Conservation (phyloP, 176 grass and related monocot species). For the Avena sativa region DNA sequence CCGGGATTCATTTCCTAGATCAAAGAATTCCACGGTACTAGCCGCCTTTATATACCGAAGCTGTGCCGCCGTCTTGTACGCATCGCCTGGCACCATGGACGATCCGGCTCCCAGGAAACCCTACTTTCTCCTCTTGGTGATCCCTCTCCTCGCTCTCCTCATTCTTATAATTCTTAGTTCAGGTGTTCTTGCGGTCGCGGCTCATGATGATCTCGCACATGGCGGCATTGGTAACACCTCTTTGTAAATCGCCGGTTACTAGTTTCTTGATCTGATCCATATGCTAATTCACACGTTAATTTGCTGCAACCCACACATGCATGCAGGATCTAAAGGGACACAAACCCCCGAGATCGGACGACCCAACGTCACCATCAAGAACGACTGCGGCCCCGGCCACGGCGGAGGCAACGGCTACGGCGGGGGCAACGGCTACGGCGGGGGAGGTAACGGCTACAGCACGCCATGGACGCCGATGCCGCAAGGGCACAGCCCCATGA, state of each 20-base stretch:
- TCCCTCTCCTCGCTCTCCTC: background rate
- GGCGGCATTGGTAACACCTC: background rate
- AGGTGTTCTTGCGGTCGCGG: background rate
- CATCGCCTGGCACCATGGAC: background rate
- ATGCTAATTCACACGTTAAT: background rate
- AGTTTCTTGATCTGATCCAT: background rate
- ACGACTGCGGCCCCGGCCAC: background rate
- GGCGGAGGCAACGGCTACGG: no score
- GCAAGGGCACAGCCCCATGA: background rate
- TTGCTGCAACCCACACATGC: background rate
- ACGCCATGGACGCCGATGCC: no score
- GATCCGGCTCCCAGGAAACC: background rate
- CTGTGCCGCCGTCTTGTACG: background rate
- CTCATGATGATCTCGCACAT: background rate
- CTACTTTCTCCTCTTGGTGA: no score
- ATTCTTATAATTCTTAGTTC: background rate
- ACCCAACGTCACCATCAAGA: background rate
- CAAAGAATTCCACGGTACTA: background rate
- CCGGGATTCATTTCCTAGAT: background rate
- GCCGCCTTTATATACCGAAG: background rate
- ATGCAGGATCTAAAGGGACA: background rate
- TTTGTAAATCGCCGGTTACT: background rate
- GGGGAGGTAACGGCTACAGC: no score
- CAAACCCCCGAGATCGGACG: background rate
- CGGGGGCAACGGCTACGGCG: no score